phyloP scores from a whole-genome alignment of 208 protist genomes.

The Angomonas desouzai region DNA sequence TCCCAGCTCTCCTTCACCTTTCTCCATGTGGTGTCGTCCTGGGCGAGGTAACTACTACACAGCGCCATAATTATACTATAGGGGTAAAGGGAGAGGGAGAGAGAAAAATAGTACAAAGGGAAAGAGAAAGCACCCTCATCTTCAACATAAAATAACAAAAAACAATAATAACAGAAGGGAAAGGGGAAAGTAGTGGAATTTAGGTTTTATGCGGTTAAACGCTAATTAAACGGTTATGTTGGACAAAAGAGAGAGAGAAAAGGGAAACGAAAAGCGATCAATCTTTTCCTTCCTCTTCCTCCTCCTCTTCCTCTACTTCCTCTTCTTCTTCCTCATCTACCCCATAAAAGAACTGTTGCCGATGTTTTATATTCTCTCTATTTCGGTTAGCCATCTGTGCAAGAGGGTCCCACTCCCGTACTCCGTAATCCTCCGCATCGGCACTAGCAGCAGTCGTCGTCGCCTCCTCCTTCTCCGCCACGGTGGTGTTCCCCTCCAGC shows the following conservation, averaged over 20 bases:
- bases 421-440: conserved; percentile 8
- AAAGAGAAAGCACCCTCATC: too few relatives aligned
- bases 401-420: conserved; percentile 21
- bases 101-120: neutral
- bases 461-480: conserved; percentile 12
- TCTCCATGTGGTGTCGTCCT: neutral
- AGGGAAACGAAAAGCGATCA: too few relatives aligned
- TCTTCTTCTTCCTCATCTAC: conserved; percentile 48
- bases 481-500: neutral
- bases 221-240: too few relatives aligned
- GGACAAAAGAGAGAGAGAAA: too few relatives aligned
- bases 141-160: too few relatives aligned
- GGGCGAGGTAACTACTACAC: neutral
- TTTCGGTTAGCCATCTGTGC: conserved; percentile 51
- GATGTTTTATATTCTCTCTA: conserved; percentile 69
- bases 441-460: too few relatives aligned
- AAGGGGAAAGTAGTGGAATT: too few relatives aligned
- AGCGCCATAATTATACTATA: neutral
- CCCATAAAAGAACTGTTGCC: conserved; percentile 69
- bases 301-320: conserved; percentile 38
- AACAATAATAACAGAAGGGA: too few relatives aligned
- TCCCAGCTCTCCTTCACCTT: neutral
- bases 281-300: conserved; percentile 19
- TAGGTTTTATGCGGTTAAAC: too few relatives aligned
- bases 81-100: conserved; percentile 14